Conservation (phyloP, 2,329 filamentous ascomycete genomes). For the Talaromyces sp. region DNA sequence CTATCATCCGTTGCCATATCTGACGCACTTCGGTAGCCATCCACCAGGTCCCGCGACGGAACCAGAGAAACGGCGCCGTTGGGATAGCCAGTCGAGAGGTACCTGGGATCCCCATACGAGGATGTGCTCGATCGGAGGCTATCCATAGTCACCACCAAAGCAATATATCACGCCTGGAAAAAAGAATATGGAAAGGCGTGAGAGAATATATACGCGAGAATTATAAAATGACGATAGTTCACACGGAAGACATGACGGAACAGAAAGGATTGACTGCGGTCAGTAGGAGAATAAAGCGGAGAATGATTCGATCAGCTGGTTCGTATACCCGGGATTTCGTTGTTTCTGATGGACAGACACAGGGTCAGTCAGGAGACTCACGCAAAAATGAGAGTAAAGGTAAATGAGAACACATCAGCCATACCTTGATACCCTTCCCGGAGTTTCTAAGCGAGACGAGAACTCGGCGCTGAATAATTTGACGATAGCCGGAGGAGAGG, state of each 20-base stretch:
- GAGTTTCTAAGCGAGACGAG: constrained; percentile 8
- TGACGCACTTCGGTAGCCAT: constrained; percentile 59
- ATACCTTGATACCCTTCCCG: constrained; percentile 3
- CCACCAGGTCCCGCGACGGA: constrained; percentile 50
- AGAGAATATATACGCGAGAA: not conserved
- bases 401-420: not conserved
- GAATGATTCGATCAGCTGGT: not conserved
- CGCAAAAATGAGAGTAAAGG: not conserved
- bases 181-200: not conserved
- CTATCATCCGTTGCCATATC: constrained; percentile 55
- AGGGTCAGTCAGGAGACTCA: not conserved
- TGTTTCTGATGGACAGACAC: not conserved
- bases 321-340: not conserved
- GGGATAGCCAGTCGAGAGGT: constrained; percentile 35
- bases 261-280: constrained; percentile 20
- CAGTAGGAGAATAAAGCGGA: constrained; percentile 14
- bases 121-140: constrained; percentile 40
- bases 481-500: not conserved
- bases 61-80: constrained; percentile 29
- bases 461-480: not conserved
- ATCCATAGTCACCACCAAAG: constrained; percentile 31
- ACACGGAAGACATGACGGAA: constrained; percentile 16
- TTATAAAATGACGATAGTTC: constrained; percentile 5
- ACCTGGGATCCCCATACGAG: constrained; percentile 41
- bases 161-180: not conserved